Conservation (phyloP, 2,329 filamentous ascomycete species). For the Beauveria medogensis region DNA sequence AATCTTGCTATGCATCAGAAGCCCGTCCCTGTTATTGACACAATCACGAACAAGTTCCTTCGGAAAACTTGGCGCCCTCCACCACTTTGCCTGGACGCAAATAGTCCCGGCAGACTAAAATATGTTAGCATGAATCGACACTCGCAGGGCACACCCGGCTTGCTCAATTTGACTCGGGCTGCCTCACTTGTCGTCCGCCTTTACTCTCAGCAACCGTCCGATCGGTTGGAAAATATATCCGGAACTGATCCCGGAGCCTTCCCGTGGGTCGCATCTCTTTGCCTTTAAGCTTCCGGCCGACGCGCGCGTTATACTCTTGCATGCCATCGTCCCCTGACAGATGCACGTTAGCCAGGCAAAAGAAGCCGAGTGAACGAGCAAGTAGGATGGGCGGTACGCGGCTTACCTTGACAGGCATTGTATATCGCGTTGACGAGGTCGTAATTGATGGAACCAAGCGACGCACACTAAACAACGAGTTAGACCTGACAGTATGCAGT, state of each 20-base stretch:
- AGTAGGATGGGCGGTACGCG: constrained; percentile 10
- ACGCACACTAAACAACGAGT: constrained; percentile 53
- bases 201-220: constrained; percentile 59
- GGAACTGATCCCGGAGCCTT: constrained; percentile 43
- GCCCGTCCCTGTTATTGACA: constrained; percentile 57
- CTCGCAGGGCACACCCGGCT: neutral
- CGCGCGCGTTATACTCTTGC: constrained; percentile 36
- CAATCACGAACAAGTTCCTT: constrained; percentile 65
- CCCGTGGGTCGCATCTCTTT: constrained; percentile 18
- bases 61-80: constrained; percentile 62
- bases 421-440: constrained; percentile 54
- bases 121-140: constrained; percentile 22
- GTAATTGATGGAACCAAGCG: constrained; percentile 67
- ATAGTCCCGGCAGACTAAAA: constrained; percentile 72
- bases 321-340: constrained; percentile 30
- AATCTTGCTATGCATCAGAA: constrained; percentile 87
- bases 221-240: constrained; percentile 73
- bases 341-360: neutral
- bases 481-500: neutral
- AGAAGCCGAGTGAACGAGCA: constrained; percentile 1
- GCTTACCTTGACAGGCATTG: constrained; percentile 45
- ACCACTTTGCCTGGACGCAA: constrained; percentile 68
- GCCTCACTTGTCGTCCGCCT: constrained; percentile 50
- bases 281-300: constrained; percentile 20
- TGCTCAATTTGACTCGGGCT: constrained; percentile 11